Evolutionary conservation across 73 alveolate genomes (phyloP).

Genomic region (Paramecium biaurelia): DNA sequence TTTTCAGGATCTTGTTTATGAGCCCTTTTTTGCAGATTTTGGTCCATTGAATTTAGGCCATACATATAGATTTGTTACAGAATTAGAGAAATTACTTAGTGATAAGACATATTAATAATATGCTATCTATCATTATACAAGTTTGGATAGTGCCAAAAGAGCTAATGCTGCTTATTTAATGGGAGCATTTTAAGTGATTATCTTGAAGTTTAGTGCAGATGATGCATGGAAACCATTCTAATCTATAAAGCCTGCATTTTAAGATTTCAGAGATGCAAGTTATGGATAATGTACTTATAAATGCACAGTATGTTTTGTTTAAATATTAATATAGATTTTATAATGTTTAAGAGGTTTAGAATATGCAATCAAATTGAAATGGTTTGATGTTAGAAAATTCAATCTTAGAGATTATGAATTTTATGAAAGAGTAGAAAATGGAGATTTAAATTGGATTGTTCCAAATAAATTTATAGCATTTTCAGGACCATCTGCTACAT

Average conservation of each 20-base stretch:
- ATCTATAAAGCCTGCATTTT: conserved; percentile 68
- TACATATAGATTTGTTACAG: conserved; percentile 84
- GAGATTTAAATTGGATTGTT: conserved; percentile 94
- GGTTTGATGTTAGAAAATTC: conserved; percentile 89
- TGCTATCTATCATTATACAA: conserved; percentile 87
- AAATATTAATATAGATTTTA: conserved; percentile 10
- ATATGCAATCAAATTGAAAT: conserved; percentile 84
- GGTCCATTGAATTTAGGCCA: conserved; percentile 93
- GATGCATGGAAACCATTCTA: conserved; percentile 88
- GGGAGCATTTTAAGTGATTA: conserved; percentile 89
- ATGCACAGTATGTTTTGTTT: conserved; percentile 68
- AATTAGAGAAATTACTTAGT: conserved; percentile 78
- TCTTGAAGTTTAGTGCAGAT: conserved; percentile 79
- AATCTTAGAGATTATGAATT: conserved; percentile 87
- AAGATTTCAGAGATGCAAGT: conserved; percentile 90
- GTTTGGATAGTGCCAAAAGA: conserved; percentile 82
- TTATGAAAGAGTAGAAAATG: conserved; percentile 92
- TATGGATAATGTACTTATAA: conserved; percentile 86
- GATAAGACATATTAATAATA: conserved; percentile 70
- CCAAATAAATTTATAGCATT: conserved; percentile 93
- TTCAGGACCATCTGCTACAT: conserved; percentile 82
- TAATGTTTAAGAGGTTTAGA: conserved; percentile 91
- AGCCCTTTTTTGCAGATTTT: conserved; percentile 93
- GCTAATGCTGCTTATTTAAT: conserved; percentile 94
- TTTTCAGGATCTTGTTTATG: conserved; percentile 83